These are phyloP conservation scores for Candida gigantensis DNA, from an alignment of 1,139 yeast genomes.

Conservation along the genomic window DNA sequence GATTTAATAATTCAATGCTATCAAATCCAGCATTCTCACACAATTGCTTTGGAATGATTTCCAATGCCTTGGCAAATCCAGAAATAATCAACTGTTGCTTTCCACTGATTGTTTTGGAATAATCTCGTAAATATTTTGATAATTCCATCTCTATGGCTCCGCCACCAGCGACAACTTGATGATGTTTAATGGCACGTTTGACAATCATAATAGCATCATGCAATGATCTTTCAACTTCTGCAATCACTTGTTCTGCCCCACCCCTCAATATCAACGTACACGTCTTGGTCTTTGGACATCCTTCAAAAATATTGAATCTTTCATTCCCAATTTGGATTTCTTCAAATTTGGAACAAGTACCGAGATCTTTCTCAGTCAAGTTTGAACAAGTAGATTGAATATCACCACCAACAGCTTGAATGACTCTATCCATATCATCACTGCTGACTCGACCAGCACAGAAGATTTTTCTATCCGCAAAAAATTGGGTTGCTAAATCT, in stretches of 20 bases:
- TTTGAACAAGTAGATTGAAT: slow-evolving; percentile 89
- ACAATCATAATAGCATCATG: slow-evolving; percentile 99
- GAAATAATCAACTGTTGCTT: slow-evolving; percentile 90
- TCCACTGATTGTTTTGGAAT: slow-evolving; percentile 86
- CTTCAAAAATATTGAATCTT: slow-evolving; percentile 87
- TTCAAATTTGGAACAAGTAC: slow-evolving; percentile 84
- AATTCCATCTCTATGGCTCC: slow-evolving; percentile 99
- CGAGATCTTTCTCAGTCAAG: slow-evolving; percentile 66
- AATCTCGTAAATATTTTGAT: slow-evolving; percentile 83
- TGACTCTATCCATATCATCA: slow-evolving; percentile 91
- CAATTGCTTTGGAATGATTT: slow-evolving; percentile 93
- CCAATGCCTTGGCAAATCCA: slow-evolving; percentile 93
- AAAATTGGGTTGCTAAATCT: slow-evolving; percentile 95
- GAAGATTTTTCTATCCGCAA: slow-evolving; percentile 93
- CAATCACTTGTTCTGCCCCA: slow-evolving; percentile 98
- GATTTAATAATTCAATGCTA: slow-evolving; percentile 87
- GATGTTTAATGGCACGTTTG: slow-evolving; percentile 88
- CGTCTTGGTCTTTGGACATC: slow-evolving; percentile 90
- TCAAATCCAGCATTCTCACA: slow-evolving; percentile 99
- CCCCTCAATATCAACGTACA: slow-evolving; percentile 94
- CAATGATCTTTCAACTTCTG: slow-evolving; percentile 94
- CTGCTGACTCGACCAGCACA: slow-evolving; percentile 94
- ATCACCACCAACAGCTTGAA: slow-evolving; percentile 91
- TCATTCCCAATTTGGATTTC: slow-evolving; percentile 96
- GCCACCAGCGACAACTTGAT: slow-evolving; percentile 93